These are phyloP conservation scores for Caloboletus firmus DNA, from an alignment of 1,284 basidiomycete species.

Conservation along the genomic window DNA sequence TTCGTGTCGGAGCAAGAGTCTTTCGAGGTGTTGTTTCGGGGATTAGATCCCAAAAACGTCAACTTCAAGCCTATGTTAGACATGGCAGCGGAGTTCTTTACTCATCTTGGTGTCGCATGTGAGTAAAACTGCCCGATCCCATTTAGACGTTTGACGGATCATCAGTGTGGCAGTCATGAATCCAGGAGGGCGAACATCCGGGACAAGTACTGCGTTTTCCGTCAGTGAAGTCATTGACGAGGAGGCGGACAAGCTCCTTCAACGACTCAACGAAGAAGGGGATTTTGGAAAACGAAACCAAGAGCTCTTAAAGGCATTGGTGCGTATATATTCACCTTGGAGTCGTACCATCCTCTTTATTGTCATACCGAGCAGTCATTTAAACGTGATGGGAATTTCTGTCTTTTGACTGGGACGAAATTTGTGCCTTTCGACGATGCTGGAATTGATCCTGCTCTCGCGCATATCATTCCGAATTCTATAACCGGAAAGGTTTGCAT, in stretches of 20 bases:
- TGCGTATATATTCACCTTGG: no score
- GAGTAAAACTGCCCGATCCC: not conserved
- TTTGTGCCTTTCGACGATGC: no score
- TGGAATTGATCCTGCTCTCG: no score
- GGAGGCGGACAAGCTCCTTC: constrained; percentile 1
- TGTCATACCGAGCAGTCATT: no score
- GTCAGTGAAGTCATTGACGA: not conserved
- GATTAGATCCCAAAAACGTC: not conserved
- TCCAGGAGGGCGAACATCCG: not conserved
- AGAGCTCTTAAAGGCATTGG: no score
- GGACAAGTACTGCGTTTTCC: not conserved
- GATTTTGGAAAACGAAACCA: not conserved
- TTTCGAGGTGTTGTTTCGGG: not conserved
- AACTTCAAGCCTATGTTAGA: not conserved
- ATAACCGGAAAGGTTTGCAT: no score
- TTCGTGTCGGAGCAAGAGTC: no score
- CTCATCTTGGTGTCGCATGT: constrained; percentile 6
- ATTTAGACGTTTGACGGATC: not conserved
- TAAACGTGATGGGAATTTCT: no score
- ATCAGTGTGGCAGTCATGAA: not conserved
- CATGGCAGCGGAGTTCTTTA: constrained; percentile 4
- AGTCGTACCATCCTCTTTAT: no score
- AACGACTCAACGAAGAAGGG: not conserved
- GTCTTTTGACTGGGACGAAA: no score
- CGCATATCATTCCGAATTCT: no score